Percentiles rank a stretch among this genome's conserved stretches.
These are phyloP conservation scores for Rosa lucieae DNA, from an alignment of 306 rosid genomes.

Conservation along the genomic window DNA sequence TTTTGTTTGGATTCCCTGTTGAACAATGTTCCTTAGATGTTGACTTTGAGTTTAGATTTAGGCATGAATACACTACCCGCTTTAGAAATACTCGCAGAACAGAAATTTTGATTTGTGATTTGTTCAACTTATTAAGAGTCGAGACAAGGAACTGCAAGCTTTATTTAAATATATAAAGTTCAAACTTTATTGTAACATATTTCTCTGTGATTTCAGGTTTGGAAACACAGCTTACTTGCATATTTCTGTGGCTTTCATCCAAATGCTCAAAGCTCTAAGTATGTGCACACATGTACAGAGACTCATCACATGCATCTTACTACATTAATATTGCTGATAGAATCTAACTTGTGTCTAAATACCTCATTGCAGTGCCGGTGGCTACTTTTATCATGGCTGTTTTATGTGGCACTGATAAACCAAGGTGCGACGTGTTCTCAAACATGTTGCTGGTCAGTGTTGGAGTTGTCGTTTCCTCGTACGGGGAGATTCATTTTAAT, in stretches of 20 bases:
- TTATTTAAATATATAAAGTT: background rate
- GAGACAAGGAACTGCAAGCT: background rate
- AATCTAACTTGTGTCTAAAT: conserved; percentile 16
- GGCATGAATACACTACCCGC: background rate
- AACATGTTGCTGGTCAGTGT: conserved; percentile 97
- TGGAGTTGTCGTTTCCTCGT: conserved; percentile 93
- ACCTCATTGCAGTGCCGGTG: conserved; percentile 84
- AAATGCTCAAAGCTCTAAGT: conserved; percentile 98
- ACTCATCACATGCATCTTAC: background rate
- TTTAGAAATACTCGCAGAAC: background rate
- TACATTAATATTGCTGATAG: background rate
- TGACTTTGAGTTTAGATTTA: background rate
- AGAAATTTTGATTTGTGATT: background rate
- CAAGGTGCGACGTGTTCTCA: conserved; percentile 89
- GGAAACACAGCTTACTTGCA: conserved; percentile 96
- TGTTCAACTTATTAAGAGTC: background rate
- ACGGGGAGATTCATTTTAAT: conserved; percentile 94
- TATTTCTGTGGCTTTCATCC: conserved; percentile 98
- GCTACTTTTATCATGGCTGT: conserved; percentile 89
- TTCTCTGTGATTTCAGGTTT: conserved; percentile 56
- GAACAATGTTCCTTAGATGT: background rate
- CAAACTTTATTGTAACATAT: background rate
- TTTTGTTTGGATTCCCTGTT: background rate
- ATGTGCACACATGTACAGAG: conserved; percentile 26
- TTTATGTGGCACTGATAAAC: conserved; percentile 85